Conservation (phyloP, 1,284 basidiomycete species). For the Takashimella koratensis region DNA sequence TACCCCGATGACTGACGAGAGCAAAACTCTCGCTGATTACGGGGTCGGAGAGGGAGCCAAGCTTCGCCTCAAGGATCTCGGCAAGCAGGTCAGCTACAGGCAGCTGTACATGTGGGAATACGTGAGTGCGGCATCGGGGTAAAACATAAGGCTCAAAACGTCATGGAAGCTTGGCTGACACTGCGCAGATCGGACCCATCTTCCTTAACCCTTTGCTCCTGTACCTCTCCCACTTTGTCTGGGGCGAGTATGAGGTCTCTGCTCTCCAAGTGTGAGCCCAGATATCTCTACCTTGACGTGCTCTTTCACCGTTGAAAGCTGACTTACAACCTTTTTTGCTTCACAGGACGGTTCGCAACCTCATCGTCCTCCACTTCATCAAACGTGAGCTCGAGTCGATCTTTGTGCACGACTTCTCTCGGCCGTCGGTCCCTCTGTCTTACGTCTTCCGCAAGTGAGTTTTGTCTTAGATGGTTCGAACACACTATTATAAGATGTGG, state of each 20-base stretch:
- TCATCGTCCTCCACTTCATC: slow-evolving; percentile 80
- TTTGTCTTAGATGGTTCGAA: no score
- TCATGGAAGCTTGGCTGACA: no score
- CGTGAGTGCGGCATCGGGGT: slow-evolving; percentile 54
- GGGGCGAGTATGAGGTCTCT: slow-evolving; percentile 37
- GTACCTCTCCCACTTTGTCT: slow-evolving; percentile 53
- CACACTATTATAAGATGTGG: no score
- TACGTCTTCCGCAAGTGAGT: slow-evolving; percentile 89
- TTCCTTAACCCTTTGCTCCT: slow-evolving; percentile 88
- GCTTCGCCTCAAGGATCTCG: slow-evolving; percentile 74
- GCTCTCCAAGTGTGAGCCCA: slow-evolving; percentile 34
- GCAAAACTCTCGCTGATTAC: slow-evolving; percentile 58
- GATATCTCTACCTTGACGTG: not conserved
- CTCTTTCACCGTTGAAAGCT: slow-evolving; percentile 1
- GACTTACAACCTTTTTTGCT: slow-evolving; percentile 4
- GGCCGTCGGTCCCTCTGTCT: slow-evolving; percentile 83
- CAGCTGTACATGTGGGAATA: slow-evolving; percentile 89
- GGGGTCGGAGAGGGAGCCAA: slow-evolving; percentile 61
- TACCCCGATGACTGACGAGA: slow-evolving; percentile 61
- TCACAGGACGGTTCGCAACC: slow-evolving; percentile 66
- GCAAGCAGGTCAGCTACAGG: slow-evolving; percentile 79
- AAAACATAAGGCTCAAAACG: not conserved
- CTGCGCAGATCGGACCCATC: slow-evolving; percentile 84
- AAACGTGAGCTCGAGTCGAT: slow-evolving; percentile 93
- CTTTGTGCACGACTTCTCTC: slow-evolving; percentile 92